Conservation (phyloP, 1,284 basidiomycete genomes). For the Apiotrichum sp. region DNA sequence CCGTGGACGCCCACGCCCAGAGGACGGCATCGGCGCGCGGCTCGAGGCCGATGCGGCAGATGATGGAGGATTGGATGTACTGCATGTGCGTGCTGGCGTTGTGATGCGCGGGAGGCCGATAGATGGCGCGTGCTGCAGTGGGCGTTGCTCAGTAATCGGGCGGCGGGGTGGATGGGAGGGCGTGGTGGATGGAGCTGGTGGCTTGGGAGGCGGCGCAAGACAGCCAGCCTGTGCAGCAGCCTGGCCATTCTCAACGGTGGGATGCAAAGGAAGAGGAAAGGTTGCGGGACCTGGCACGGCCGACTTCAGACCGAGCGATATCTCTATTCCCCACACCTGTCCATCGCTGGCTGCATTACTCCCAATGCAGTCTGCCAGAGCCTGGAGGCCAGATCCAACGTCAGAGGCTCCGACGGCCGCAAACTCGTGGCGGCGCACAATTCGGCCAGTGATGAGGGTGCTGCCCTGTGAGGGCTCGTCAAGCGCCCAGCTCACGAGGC, state of each 20-base stretch:
- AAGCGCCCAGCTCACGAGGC: conserved; percentile 38
- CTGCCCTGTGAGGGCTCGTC: conserved; percentile 38
- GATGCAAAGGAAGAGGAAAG: conserved; percentile 15
- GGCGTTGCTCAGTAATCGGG: background rate
- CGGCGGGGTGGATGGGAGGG: conserved; percentile 4
- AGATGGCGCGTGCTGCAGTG: conserved; percentile 4
- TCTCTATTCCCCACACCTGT: conserved; percentile 38
- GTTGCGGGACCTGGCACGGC: background rate
- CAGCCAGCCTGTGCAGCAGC: background rate
- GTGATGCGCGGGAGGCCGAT: background rate
- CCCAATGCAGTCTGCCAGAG: conserved; percentile 18
- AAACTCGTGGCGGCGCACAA: conserved; percentile 17
- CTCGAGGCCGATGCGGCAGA: conserved; percentile 2
- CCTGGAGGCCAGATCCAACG: conserved; percentile 28
- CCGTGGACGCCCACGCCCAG: background rate
- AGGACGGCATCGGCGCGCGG: background rate
- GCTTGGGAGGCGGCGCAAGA: background rate
- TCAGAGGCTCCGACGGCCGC: background rate
- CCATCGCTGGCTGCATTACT: conserved; percentile 7
- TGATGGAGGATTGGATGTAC: background rate
- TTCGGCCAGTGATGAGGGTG: conserved; percentile 40
- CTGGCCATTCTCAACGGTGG: conserved; percentile 8
- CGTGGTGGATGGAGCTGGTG: conserved; percentile 1
- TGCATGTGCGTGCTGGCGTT: background rate
- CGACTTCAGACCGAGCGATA: conserved; percentile 33